Percentiles rank a stretch among this genome's conserved stretches.
Conservation (phyloP, 345 rosid genomes). For the Eucalyptus regnans region DNA sequence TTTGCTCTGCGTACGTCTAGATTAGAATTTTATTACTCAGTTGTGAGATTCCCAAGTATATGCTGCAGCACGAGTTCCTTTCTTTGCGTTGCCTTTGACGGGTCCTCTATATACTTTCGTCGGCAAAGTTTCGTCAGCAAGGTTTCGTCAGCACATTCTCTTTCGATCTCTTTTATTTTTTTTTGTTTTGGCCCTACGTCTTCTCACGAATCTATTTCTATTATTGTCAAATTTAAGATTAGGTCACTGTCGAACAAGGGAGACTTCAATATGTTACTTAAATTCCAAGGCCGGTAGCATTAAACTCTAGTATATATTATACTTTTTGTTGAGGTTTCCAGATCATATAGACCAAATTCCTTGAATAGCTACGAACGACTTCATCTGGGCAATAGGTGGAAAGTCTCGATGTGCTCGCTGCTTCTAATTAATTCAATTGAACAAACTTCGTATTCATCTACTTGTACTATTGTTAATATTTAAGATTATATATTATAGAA, state of each 20-base stretch:
- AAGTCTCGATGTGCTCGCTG: neutral
- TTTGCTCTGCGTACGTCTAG: neutral
- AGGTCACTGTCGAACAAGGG: neutral
- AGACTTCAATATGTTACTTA: neutral
- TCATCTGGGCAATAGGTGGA: neutral
- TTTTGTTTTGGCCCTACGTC: neutral
- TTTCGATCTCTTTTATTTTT: neutral
- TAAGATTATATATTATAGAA: no score
- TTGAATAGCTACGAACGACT: neutral
- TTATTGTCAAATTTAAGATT: neutral
- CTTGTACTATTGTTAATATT: no score
- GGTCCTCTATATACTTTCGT: neutral
- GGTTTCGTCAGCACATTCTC: neutral
- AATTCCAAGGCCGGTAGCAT: neutral
- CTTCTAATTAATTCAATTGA: neutral
- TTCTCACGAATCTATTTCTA: neutral
- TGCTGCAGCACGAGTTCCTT: neutral
- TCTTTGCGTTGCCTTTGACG: neutral
- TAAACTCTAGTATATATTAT: neutral
- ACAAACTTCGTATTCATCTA: neutral
- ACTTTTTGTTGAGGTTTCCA: neutral
- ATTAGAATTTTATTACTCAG: neutral
- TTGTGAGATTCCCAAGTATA: neutral
- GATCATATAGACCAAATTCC: neutral
- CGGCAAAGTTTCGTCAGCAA: neutral